Percentiles rank a stretch among this genome's conserved stretches.
These are phyloP conservation scores for Boletus reticuloceps DNA, from an alignment of 768 basidiomycete species.

Conservation along the genomic window DNA sequence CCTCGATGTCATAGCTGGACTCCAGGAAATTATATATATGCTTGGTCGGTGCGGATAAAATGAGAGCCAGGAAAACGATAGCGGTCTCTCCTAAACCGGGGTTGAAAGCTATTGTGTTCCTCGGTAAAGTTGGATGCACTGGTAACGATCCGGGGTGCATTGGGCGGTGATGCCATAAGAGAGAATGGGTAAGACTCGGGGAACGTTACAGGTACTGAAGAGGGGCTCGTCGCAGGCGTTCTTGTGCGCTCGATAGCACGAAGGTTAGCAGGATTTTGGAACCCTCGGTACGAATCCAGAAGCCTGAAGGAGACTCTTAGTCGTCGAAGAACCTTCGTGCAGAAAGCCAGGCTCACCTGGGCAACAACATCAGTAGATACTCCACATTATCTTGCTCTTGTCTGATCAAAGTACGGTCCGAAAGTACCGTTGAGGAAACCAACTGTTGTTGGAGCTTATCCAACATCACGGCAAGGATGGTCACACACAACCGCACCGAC, in stretches of 20 bases:
- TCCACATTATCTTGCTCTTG: conserved; percentile 95
- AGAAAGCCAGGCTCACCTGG: conserved; percentile 53
- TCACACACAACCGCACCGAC: conserved; percentile 83
- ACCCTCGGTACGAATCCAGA: conserved; percentile 84
- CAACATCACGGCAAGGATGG: conserved; percentile 84
- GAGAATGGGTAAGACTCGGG: conserved; percentile 95
- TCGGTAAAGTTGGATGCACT: conserved; percentile 42
- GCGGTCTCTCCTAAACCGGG: conserved; percentile 83
- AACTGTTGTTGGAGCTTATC: conserved; percentile 85
- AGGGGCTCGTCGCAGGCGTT: conserved; percentile 54
- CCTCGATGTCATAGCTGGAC: conserved; percentile 83
- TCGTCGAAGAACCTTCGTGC: not conserved
- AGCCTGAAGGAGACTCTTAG: conserved; percentile 46
- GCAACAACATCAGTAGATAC: conserved; percentile 75
- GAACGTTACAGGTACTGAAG: conserved; percentile 74
- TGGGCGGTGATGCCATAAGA: conserved; percentile 66
- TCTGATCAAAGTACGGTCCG: conserved; percentile 57
- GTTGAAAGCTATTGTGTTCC: conserved; percentile 56
- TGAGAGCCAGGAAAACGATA: conserved; percentile 76
- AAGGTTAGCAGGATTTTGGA: conserved; percentile 63
- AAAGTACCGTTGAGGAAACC: conserved; percentile 59
- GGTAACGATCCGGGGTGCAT: conserved; percentile 43
- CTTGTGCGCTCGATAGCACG: conserved; percentile 69
- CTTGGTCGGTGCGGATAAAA: conserved; percentile 76
- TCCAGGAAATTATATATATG: conserved; percentile 79